Percentiles rank a stretch among this genome's conserved stretches.
Evolutionary conservation across 75 land plant species (phyloP).

Genomic region (Pseudotsuga menziesii): DNA sequence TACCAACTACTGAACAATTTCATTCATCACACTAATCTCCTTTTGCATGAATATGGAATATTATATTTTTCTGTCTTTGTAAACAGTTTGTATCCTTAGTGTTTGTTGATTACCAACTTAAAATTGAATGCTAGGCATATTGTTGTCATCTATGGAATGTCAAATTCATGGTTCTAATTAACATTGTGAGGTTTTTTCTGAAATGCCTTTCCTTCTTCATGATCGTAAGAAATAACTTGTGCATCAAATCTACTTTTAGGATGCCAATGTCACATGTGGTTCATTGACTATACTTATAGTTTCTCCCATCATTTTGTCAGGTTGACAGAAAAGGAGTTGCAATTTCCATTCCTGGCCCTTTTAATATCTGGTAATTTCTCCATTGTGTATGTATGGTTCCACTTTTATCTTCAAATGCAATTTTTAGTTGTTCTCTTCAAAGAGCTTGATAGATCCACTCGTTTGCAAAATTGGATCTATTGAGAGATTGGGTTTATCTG

Average conservation of each 20-base stretch:
- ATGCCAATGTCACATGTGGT: not conserved
- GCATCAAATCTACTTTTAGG: not conserved
- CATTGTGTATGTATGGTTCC: not conserved
- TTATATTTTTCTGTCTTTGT: not conserved
- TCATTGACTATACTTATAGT: not conserved
- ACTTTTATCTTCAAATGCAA: not conserved
- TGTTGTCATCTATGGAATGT: not conserved
- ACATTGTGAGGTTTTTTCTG: not conserved
- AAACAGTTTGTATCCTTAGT: not conserved
- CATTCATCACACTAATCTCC: too few species aligned
- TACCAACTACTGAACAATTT: too few species aligned
- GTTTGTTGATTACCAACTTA: not conserved
- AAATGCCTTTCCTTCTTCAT: not conserved
- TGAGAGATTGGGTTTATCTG: not conserved
- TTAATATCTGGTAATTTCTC: constrained; percentile 81
- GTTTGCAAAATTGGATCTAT: not conserved
- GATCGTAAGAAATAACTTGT: not conserved
- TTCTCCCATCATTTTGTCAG: constrained; percentile 23
- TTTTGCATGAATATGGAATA: not conserved
- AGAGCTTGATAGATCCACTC: not conserved
- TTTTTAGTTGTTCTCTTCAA: not conserved
- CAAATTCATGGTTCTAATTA: not conserved
- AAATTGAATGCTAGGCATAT: not conserved
- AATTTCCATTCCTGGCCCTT: constrained; percentile 89
- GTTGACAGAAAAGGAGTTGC: constrained; percentile 58